Conservation (phyloP, 2,329 filamentous ascomycete genomes). For the Microsporum canis region DNA sequence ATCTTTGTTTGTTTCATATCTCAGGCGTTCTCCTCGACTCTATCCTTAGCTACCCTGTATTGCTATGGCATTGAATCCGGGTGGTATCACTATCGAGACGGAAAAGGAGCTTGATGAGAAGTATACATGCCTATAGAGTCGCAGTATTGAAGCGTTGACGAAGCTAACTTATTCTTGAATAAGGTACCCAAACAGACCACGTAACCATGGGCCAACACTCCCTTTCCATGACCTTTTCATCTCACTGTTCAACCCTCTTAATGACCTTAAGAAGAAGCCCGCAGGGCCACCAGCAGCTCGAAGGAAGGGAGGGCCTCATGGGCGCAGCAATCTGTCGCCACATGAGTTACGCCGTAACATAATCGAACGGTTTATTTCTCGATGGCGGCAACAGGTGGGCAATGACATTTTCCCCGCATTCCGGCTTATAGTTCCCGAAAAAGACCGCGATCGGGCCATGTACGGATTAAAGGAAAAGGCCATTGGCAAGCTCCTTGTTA, state of each 20-base stretch:
- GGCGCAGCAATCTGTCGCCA: slow-evolving; percentile 45
- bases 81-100: slow-evolving; percentile 14
- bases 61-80: neutral
- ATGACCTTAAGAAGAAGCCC: slow-evolving; percentile 64
- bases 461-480: slow-evolving; percentile 90
- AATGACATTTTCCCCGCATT: slow-evolving; percentile 88
- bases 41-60: neutral
- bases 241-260: slow-evolving; percentile 68
- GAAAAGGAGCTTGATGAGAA: slow-evolving; percentile 42
- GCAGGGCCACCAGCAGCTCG: slow-evolving; percentile 44
- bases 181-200: slow-evolving; percentile 71
- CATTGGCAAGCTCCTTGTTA: slow-evolving; percentile 82
- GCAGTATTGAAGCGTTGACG: neutral
- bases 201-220: slow-evolving; percentile 66
- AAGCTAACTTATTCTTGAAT: neutral
- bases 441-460: slow-evolving; percentile 82
- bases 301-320: slow-evolving; percentile 45
- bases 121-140: slow-evolving; percentile 17
- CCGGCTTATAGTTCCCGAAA: slow-evolving; percentile 81
- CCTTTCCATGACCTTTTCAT: slow-evolving; percentile 70
- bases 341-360: slow-evolving; percentile 70
- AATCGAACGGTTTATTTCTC: slow-evolving; percentile 72
- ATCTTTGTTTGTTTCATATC: no score
- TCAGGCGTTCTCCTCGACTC: neutral
- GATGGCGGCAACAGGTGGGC: slow-evolving; percentile 81